phyloP scores from a whole-genome alignment of 1,284 basidiomycete genomes.

The Sanghuangporus sanghuang region DNA sequence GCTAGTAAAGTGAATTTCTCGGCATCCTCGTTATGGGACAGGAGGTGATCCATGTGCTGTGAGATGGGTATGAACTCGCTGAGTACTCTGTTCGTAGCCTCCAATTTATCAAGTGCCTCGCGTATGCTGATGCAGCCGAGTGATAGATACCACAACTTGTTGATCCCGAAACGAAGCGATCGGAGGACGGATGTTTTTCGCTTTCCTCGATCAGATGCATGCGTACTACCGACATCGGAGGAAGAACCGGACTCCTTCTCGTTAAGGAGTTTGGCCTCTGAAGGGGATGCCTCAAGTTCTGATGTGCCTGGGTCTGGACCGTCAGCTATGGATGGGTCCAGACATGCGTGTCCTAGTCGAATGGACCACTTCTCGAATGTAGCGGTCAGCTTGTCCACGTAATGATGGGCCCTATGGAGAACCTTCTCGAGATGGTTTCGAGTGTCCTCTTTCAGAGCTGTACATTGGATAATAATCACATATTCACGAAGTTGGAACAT shows the following conservation, averaged over 20 bases:
- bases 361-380: neutral
- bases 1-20: neutral
- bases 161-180: neutral
- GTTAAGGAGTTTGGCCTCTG: neutral
- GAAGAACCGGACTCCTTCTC: neutral
- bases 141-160: neutral
- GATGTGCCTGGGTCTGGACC: too few species aligned
- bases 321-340: too few species aligned
- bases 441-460: neutral
- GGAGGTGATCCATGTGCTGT: neutral
- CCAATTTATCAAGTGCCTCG: neutral
- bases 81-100: neutral
- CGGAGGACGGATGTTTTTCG: neutral
- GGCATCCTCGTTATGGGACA: neutral
- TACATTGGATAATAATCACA: neutral
- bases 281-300: neutral
- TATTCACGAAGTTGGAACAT: neutral
- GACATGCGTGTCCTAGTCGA: neutral
- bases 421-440: neutral
- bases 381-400: neutral
- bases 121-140: neutral
- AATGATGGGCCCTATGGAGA: neutral
- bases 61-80: neutral
- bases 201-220: neutral
- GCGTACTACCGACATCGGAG: too few species aligned